Percentiles rank a stretch among this genome's conserved stretches.
phyloP scores from a whole-genome alignment of 2,329 filamentous ascomycete genomes.

The Botrytis medusae region DNA sequence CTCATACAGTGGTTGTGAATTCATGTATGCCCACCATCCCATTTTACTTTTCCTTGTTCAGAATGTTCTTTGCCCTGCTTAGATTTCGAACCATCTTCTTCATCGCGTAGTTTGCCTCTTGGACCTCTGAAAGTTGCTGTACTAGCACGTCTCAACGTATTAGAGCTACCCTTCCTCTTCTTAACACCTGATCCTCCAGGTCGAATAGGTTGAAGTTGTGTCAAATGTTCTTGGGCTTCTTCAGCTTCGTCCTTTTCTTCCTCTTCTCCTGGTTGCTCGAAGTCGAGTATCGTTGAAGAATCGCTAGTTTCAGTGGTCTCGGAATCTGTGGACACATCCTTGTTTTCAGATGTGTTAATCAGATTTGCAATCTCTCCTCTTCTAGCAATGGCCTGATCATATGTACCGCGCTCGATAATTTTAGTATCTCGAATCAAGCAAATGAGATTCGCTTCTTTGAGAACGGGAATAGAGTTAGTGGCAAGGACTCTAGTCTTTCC shows the following conservation, averaged over 20 bases:
- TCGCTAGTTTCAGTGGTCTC: slow-evolving; percentile 50
- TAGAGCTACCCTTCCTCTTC: slow-evolving; percentile 66
- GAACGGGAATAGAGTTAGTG: slow-evolving; percentile 90
- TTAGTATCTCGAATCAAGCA: slow-evolving; percentile 79
- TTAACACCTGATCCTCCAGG: slow-evolving; percentile 51
- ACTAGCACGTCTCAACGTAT: slow-evolving; percentile 84
- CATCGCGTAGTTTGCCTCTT: slow-evolving; percentile 79
- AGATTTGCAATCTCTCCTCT: slow-evolving; percentile 86
- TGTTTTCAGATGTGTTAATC: slow-evolving; percentile 70
- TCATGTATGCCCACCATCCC: slow-evolving; percentile 54
- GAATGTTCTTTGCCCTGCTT: slow-evolving; percentile 84
- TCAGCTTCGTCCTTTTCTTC: slow-evolving; percentile 63
- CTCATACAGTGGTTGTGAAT: not conserved
- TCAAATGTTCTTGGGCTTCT: slow-evolving; percentile 73
- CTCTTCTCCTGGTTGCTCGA: slow-evolving; percentile 51
- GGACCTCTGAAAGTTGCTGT: slow-evolving; percentile 86
- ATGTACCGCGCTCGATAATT: slow-evolving; percentile 85
- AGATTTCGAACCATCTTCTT: slow-evolving; percentile 75
- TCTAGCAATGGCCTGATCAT: slow-evolving; percentile 87
- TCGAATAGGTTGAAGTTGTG: slow-evolving; percentile 76
- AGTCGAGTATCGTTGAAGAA: slow-evolving; percentile 54
- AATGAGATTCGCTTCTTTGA: slow-evolving; percentile 88
- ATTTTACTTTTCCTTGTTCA: slow-evolving; percentile 97
- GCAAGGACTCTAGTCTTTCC: slow-evolving; percentile 90
- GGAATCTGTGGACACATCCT: slow-evolving; percentile 48